Conservation (phyloP, 352 stramenopile genomes). For the Globisporangium paroecandrum region DNA sequence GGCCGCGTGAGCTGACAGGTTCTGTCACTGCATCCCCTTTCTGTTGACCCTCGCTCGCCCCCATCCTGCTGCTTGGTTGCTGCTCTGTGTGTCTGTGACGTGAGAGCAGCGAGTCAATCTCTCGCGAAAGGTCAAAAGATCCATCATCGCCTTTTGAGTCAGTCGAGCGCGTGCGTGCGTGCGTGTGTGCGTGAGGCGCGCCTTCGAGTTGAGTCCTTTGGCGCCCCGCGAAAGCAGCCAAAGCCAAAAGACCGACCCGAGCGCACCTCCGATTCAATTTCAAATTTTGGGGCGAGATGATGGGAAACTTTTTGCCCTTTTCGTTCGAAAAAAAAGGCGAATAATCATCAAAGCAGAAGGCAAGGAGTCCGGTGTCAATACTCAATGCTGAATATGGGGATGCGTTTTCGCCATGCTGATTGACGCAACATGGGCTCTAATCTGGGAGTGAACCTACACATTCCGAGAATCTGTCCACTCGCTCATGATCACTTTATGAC, state of each 20-base stretch:
- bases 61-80: background rate
- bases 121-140: background rate
- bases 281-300: background rate
- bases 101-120: background rate
- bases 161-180: background rate
- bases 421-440: background rate
- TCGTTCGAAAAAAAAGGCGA: background rate
- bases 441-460: background rate
- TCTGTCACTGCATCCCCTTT: slow-evolving; percentile 1
- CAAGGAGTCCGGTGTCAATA: background rate
- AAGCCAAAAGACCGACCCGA: background rate
- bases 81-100: background rate
- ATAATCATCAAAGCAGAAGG: background rate
- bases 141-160: background rate
- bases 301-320: background rate
- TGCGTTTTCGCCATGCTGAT: background rate
- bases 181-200: no score
- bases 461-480: background rate
- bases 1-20: background rate
- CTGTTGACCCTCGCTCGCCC: background rate
- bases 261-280: background rate
- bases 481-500: background rate
- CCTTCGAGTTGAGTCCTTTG: background rate
- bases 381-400: background rate
- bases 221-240: background rate